Conservation (phyloP, 768 basidiomycete genomes). For the Calocybe gangraenosa region DNA sequence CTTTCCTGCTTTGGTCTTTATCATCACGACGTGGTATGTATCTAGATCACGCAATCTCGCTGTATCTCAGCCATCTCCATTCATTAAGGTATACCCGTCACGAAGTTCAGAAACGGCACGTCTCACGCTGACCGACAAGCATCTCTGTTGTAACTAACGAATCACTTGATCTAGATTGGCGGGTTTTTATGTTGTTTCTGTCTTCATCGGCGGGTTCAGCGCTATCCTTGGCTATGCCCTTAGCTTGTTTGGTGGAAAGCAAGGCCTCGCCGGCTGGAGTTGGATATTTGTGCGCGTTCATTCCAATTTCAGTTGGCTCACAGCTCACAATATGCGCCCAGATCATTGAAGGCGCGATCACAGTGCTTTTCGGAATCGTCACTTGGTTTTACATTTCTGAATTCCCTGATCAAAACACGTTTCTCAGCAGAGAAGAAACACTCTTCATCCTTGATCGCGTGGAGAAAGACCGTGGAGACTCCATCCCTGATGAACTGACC, state of each 20-base stretch:
- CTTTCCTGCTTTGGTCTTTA: constrained; percentile 45
- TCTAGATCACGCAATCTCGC: neutral
- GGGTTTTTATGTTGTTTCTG: constrained; percentile 41
- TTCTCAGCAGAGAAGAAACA: constrained; percentile 38
- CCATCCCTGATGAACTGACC: constrained; percentile 39
- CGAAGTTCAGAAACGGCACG: constrained; percentile 47
- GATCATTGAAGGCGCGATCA: constrained; percentile 48
- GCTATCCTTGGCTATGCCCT: constrained; percentile 43
- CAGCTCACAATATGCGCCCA: constrained; percentile 18
- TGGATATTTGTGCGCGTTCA: constrained; percentile 45
- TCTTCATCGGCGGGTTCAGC: constrained; percentile 43
- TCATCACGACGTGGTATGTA: constrained; percentile 45
- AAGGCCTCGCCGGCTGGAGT: constrained; percentile 43
- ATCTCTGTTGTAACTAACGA: neutral
- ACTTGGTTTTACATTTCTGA: constrained; percentile 41
- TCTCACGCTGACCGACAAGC: neutral
- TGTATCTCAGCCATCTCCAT: neutral
- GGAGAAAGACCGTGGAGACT: constrained; percentile 46
- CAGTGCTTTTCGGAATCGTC: constrained; percentile 37
- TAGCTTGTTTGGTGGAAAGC: constrained; percentile 35
- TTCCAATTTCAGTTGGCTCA: neutral
- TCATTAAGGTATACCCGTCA: constrained; percentile 42
- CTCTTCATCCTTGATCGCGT: constrained; percentile 38
- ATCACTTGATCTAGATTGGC: constrained; percentile 30
- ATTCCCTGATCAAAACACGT: constrained; percentile 46